Percentiles rank a stretch among this genome's conserved stretches.
Conservation (phyloP, 345 rosid genomes). For the Ricinus communis region DNA sequence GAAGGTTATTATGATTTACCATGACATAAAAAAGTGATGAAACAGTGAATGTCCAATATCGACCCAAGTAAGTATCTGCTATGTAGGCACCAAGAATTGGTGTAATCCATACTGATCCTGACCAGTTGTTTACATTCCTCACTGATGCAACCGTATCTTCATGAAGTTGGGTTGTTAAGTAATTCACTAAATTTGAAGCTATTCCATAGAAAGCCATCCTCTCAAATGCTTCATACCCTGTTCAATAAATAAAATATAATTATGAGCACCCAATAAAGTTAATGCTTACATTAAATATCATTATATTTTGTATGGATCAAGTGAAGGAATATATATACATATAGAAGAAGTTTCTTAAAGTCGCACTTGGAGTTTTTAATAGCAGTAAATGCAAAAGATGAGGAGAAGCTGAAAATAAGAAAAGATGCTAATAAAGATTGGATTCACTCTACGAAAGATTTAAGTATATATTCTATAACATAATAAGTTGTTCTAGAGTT, state of each 20-base stretch:
- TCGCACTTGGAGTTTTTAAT: no score
- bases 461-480: no score
- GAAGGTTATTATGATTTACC: conserved; percentile 36
- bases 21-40: conserved; percentile 76
- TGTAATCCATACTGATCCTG: conserved; percentile 91
- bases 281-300: no score
- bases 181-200: conserved; percentile 78
- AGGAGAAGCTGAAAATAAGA: no score
- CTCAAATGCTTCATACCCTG: conserved; percentile 93
- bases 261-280: background rate
- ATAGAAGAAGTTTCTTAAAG: no score
- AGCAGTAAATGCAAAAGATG: no score
- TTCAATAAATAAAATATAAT: background rate
- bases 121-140: conserved; percentile 90
- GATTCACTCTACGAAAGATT: no score
- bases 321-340: no score
- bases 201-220: conserved; percentile 95
- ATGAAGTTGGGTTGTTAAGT: conserved; percentile 73
- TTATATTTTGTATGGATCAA: no score
- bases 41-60: conserved; percentile 91
- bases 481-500: no score
- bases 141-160: conserved; percentile 84
- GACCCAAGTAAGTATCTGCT: conserved; percentile 86
- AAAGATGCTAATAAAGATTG: no score
- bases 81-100: conserved; percentile 88